Evolutionary conservation across 2,329 filamentous ascomycete genomes (phyloP), one percentile per base, ranked within the genome.

Genomic region (Neurospora sp.): DNA sequence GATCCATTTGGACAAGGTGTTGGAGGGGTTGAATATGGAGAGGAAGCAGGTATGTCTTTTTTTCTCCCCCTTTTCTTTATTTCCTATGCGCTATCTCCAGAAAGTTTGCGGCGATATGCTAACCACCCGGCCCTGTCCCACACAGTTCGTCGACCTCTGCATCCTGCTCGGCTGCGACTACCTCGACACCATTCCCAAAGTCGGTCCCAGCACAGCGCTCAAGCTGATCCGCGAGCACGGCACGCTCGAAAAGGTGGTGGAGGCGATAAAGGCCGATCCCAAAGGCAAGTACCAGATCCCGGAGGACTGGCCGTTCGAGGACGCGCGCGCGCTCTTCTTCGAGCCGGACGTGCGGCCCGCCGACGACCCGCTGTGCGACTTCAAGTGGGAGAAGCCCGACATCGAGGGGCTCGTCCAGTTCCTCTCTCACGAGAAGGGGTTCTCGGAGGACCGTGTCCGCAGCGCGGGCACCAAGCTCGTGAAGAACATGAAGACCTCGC

Each of bases 141-240:
- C 10, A 2, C 77, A 97, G 91, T 99, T 99, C 79, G 93, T 99
- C 77, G 96, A 99, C 80, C 89, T 99, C 67, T 99, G 96, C 78
- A 99, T 99, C 76, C 87, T 99, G 11, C 91, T 99, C 66, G 96
- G 96, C 75, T 99, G 96, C 81, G 96, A 99, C 79, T 99, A 99
- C 78, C 89, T 98, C 78, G 96, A 99, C 76, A 95, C 96, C 0
- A 91, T 99, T 74, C 96, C 96, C 76, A 97, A 97, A 79, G 86
- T 99, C 73, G 96, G 96, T 23, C 95, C 96, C 4, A 91, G 89
- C 76, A 97, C 96, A 0, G 96, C 96, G 1, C 85, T 98, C 68
- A 97, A 96, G 80, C 85, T 99, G 71, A 97, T 99, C 76, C 93
- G 93, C 74, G 95, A 99, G 77, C 89, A 98, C 81, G 92, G 92